A percentile compares a stretch with the other conserved stretches of the same genome.
Conservation (phyloP, 306 rosid species). For the Pterocarpus santalinus region DNA sequence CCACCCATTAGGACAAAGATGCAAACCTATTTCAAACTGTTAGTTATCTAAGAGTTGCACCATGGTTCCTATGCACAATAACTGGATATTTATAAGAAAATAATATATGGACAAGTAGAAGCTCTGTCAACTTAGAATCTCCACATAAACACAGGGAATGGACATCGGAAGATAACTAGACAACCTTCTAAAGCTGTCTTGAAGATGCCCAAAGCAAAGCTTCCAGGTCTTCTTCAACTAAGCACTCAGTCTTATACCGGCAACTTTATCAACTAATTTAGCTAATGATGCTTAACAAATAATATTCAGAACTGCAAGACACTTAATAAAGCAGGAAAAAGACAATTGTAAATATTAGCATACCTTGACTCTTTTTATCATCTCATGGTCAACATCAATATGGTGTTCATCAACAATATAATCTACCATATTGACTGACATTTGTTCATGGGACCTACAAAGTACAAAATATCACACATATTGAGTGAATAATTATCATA, state of each 20-base stretch:
- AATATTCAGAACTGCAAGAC: constrained; percentile 18
- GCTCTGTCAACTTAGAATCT: constrained; percentile 24
- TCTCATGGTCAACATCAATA: constrained; percentile 75
- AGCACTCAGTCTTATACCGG: constrained; percentile 2
- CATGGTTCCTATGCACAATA: constrained; percentile 18
- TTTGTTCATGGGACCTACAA: constrained; percentile 87
- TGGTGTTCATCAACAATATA: constrained; percentile 80
- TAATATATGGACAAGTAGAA: constrained; percentile 1
- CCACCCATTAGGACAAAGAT: constrained; percentile 40
- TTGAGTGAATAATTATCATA: constrained; percentile 4
- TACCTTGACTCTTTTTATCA: constrained; percentile 84
- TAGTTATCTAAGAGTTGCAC: constrained; percentile 27
- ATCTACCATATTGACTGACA: constrained; percentile 90
- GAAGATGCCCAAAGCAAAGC: background rate
- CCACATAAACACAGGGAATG: background rate
- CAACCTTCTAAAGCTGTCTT: constrained; percentile 11
- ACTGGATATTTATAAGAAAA: constrained; percentile 19
- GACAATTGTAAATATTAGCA: constrained; percentile 24
- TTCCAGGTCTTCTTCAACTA: constrained; percentile 1
- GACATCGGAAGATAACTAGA: constrained; percentile 26
- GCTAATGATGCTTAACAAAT: constrained; percentile 34
- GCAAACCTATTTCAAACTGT: constrained; percentile 20
- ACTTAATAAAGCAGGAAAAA: constrained; percentile 37
- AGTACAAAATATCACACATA: constrained; percentile 26
- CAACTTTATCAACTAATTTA: constrained; percentile 25